Evolutionary conservation across 257 asterid genomes (phyloP).

Genomic region (Ophiorrhiza pumila): DNA sequence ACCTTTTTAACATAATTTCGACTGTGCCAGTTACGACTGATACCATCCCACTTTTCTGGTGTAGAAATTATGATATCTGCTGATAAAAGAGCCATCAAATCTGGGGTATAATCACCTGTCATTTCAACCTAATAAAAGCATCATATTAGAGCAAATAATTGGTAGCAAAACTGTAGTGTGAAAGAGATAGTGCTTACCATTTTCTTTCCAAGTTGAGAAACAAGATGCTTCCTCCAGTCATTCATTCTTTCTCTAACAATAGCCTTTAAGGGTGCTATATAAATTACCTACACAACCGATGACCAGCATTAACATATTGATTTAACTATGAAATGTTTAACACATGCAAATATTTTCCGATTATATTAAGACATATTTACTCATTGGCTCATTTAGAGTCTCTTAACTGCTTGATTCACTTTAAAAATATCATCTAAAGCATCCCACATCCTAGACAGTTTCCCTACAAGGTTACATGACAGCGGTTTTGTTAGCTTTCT

Average conservation of each 20-base stretch:
- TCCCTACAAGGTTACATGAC: background rate
- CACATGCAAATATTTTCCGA: background rate
- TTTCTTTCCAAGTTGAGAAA: conserved; percentile 78
- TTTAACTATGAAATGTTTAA: background rate
- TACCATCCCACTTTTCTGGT: conserved; percentile 99
- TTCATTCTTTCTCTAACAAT: conserved; percentile 97
- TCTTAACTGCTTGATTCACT: background rate
- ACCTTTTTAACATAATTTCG: conserved; percentile 95
- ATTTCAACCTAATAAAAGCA: conserved; percentile 73
- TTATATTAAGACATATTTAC: background rate
- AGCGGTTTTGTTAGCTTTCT: background rate
- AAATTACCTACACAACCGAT: conserved; percentile 41
- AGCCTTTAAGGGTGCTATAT: conserved; percentile 97
- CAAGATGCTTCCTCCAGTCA: conserved; percentile 94
- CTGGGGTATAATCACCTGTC: conserved; percentile 99
- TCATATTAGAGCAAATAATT: conserved; percentile 21
- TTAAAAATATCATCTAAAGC: background rate
- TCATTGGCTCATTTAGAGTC: background rate
- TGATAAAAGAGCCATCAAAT: conserved; percentile 69
- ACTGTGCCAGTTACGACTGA: conserved; percentile 96
- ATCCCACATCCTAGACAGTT: background rate
- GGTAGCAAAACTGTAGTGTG: background rate
- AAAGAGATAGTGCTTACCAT: conserved; percentile 51
- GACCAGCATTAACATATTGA: conserved; percentile 30
- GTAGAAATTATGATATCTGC: conserved; percentile 95